Conservation (phyloP, 768 basidiomycete species). For the Hebeloma cylindrosporum region DNA sequence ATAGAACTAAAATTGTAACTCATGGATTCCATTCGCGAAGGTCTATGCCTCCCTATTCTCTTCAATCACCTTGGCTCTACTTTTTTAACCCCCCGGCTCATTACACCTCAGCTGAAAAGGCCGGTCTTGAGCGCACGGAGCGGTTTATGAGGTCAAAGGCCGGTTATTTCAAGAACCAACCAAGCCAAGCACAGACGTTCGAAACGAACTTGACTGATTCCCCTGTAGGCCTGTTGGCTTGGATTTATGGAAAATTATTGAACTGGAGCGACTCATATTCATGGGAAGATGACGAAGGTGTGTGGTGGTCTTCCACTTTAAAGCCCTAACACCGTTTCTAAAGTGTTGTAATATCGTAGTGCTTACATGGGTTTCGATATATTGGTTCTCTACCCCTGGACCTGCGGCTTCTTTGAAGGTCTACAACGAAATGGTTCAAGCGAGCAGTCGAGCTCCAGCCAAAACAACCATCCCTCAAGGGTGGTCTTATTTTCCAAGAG, state of each 20-base stretch:
- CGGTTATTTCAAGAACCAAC: constrained; percentile 40
- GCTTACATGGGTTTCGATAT: constrained; percentile 55
- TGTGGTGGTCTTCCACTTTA: background rate
- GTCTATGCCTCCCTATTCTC: constrained; percentile 16
- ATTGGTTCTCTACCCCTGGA: constrained; percentile 54
- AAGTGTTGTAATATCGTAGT: constrained; percentile 30
- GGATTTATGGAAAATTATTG: constrained; percentile 52
- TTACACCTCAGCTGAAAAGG: constrained; percentile 24
- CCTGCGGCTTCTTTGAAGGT: constrained; percentile 56
- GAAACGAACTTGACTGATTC: constrained; percentile 56
- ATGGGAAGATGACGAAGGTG: constrained; percentile 58
- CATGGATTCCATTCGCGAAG: constrained; percentile 23
- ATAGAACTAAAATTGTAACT: constrained; percentile 19
- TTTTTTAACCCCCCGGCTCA: background rate
- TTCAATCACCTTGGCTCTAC: background rate
- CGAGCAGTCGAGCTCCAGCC: constrained; percentile 8
- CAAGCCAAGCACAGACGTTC: constrained; percentile 49
- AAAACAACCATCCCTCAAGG: constrained; percentile 42
- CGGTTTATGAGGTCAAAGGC: constrained; percentile 26
- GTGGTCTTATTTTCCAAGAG: constrained; percentile 47
- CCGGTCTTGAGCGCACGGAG: constrained; percentile 25
- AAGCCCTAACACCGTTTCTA: background rate
- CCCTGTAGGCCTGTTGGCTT: constrained; percentile 51
- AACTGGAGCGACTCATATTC: constrained; percentile 48
- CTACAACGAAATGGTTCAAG: constrained; percentile 46